A percentile compares a stretch with the other conserved stretches of the same genome.
These are phyloP conservation scores for Aspergillus panamensis DNA, from an alignment of 495 filamentous ascomycete genomes.

Conservation along the genomic window DNA sequence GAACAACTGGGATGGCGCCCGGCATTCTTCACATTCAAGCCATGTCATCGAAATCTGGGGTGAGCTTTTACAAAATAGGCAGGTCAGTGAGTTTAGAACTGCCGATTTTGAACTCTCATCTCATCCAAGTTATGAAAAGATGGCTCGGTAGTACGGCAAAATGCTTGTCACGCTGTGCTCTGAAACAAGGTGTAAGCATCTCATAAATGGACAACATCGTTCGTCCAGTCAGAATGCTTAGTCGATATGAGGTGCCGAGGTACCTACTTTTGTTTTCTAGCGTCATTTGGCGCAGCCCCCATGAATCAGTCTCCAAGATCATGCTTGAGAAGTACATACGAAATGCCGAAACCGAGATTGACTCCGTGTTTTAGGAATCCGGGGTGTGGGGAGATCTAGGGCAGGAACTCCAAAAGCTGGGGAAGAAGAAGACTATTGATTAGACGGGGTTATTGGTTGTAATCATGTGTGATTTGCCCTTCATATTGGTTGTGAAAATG, in stretches of 20 bases:
- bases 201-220: neutral
- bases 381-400: neutral
- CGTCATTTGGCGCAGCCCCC: neutral
- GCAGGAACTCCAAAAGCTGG: neutral
- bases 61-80: neutral
- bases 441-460: no score
- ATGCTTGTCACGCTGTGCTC: neutral
- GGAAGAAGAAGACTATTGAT: neutral
- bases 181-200: neutral
- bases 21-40: neutral
- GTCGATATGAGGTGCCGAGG: neutral
- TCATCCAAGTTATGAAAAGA: neutral
- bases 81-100: neutral
- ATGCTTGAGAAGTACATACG: neutral
- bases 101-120: neutral
- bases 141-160: neutral
- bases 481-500: no score
- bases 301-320: neutral
- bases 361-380: slow-evolving; percentile 5
- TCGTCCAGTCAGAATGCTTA: neutral
- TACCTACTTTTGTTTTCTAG: neutral
- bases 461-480: no score
- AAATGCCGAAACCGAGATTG: slow-evolving; percentile 11
- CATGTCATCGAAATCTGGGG: neutral
- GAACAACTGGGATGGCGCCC: neutral